phyloP scores from a whole-genome alignment of 2,329 filamentous ascomycete genomes.

The Rutstroemia sydowiana region DNA sequence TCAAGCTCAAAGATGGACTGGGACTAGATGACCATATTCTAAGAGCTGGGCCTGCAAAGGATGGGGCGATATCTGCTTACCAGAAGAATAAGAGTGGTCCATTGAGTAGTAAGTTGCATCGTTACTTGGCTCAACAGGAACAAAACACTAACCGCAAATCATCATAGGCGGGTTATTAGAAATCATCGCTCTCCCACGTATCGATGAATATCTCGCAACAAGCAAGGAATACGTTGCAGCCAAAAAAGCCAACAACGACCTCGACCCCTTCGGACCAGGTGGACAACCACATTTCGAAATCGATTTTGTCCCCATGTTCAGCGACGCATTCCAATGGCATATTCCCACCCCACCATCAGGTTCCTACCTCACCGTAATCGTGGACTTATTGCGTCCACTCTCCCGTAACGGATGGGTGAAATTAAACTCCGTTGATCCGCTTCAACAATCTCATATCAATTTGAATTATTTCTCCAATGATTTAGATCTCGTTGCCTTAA shows the following conservation, averaged over 20 bases:
- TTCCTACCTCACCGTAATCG: constrained; percentile 49
- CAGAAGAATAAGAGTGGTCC: constrained; percentile 35
- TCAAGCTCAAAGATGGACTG: constrained; percentile 36
- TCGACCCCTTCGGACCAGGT: constrained; percentile 47
- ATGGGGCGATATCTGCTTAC: constrained; percentile 35
- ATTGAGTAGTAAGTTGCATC: constrained; percentile 23
- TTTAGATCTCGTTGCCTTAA: constrained; percentile 48
- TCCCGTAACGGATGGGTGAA: constrained; percentile 36
- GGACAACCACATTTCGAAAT: constrained; percentile 56
- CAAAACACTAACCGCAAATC: not conserved
- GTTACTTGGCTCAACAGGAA: not conserved
- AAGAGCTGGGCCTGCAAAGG: constrained; percentile 31
- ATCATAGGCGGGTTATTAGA: constrained; percentile 35
- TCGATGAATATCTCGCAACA: constrained; percentile 46
- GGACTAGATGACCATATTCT: constrained; percentile 33
- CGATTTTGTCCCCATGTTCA: constrained; percentile 55
- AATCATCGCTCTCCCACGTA: constrained; percentile 48
- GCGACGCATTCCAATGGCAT: constrained; percentile 42
- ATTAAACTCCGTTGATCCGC: constrained; percentile 42
- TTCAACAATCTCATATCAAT: constrained; percentile 43
- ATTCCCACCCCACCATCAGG: constrained; percentile 37
- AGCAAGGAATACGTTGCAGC: constrained; percentile 39
- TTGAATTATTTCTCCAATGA: constrained; percentile 33
- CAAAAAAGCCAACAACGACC: constrained; percentile 34
- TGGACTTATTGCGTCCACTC: constrained; percentile 41